Evolutionary conservation across 2,329 filamentous ascomycete genomes (phyloP), one percentile per base, ranked within the genome.

Genomic region (Mollisia scopiformis): DNA sequence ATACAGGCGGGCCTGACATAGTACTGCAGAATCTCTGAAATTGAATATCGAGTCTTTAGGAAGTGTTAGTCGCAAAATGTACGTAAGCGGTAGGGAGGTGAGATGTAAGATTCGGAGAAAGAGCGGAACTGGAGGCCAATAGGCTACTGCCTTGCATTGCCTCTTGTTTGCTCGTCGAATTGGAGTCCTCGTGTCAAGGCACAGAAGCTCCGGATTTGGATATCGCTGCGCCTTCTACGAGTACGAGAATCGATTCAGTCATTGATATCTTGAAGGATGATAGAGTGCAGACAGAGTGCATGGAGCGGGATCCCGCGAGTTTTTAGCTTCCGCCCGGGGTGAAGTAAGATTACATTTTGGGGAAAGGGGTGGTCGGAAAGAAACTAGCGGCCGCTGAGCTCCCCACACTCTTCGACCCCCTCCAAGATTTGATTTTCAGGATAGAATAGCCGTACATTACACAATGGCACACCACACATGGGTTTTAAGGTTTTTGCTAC

Each of bases 391-490:
- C 55, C 55, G 55, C 55, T 57, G 7, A 10, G 27, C 56, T 47
- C 60, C 60, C 56, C 60, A 47, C 41, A 59, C 31, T 21, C 43
- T 33, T 62, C 59, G 37, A 41, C 31, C 62, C 62, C 62, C 58
- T 50, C 62, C 51, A 50, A 21, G 6, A n/a, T 21, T 23, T 19
- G n/a, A 43, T n/a, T 43, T 10, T 19, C 11, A n/a, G 27, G 37
- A 37, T 21, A 41, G 39, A 49, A 21, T 53, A 16, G 25, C 52
- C 33, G 27, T 35, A 31, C 19, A 57, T 31, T 37, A n/a, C 33
- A 58, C 27, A 13, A 67, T 67, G 66, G 59, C 58, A 27, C 59
- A 64, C 28, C 55, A 68, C 33, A 58, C 57, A 31, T 68, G 61
- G 68, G 56, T 25, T 25, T 56, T 59, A 30, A 54, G 50, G 61